These are phyloP conservation scores for Termitomyces sp. DNA, from an alignment of 768 basidiomycete species.

Conservation along the genomic window DNA sequence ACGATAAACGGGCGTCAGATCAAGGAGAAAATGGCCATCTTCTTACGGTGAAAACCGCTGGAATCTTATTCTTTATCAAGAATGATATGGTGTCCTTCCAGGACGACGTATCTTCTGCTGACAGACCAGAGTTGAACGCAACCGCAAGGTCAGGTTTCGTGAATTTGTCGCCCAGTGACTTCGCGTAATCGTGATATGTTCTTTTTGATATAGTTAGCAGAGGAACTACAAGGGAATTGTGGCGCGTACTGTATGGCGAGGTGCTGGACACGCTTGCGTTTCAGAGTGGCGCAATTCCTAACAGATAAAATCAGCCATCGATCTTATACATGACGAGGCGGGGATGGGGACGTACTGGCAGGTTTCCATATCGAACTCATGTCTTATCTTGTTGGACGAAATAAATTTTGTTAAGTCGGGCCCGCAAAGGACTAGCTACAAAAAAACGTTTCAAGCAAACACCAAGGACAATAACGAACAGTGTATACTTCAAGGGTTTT, in stretches of 20 bases:
- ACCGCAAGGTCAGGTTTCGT: conserved; percentile 26
- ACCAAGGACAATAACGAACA: background rate
- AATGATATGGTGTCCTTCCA: conserved; percentile 22
- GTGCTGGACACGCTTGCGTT: conserved; percentile 20
- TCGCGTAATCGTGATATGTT: conserved; percentile 23
- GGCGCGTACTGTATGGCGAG: conserved; percentile 19
- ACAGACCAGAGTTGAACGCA: conserved; percentile 29
- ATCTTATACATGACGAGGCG: background rate
- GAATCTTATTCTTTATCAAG: conserved; percentile 20
- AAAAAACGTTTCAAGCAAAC: background rate
- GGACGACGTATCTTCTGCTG: conserved; percentile 14
- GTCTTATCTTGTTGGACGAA: background rate
- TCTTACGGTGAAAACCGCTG: conserved; percentile 27
- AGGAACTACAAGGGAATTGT: background rate
- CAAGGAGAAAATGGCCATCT: background rate
- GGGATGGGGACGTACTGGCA: conserved; percentile 20
- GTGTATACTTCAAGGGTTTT: conserved; percentile 21
- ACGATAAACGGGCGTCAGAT: background rate
- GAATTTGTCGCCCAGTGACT: conserved; percentile 11
- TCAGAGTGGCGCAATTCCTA: conserved; percentile 19
- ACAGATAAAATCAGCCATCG: background rate
- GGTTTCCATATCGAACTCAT: conserved; percentile 19
- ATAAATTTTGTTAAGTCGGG: background rate
- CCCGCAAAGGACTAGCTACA: conserved; percentile 6
- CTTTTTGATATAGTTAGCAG: conserved; percentile 10